Conservation (phyloP, 306 rosid genomes). For the Gastrolobium bilobum region DNA sequence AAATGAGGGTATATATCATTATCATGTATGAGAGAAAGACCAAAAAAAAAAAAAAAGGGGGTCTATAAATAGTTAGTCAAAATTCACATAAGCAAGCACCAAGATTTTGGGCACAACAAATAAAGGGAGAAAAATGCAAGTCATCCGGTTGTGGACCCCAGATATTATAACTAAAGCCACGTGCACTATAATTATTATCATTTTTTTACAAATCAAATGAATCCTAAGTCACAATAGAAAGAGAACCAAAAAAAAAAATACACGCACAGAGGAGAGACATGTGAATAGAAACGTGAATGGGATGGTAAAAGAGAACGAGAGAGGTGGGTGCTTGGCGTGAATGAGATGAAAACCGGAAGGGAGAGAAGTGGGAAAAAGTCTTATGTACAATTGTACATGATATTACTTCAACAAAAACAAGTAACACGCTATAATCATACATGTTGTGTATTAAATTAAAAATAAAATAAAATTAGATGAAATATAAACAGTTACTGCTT, state of each 20-base stretch:
- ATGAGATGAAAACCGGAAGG: constrained; percentile 43
- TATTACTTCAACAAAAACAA: no score
- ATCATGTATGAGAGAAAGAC: constrained; percentile 39
- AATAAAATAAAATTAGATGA: no score
- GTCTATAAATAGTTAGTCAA: constrained; percentile 64
- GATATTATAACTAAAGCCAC: constrained; percentile 48
- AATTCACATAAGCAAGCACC: constrained; percentile 42
- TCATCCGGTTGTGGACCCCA: constrained; percentile 54
- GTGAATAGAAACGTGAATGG: constrained; percentile 54
- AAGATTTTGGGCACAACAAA: constrained; percentile 54
- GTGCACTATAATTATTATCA: constrained; percentile 42
- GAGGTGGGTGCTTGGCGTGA: constrained; percentile 76
- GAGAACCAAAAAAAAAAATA: neutral
- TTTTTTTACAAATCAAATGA: constrained; percentile 32
- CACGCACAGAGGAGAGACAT: constrained; percentile 33
- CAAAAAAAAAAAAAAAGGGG: constrained; percentile 36
- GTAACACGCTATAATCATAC: no score
- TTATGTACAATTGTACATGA: no score
- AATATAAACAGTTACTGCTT: no score
- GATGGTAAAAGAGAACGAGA: constrained; percentile 34
- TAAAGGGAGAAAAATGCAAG: constrained; percentile 36
- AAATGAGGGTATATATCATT: constrained; percentile 45
- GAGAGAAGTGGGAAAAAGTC: neutral
- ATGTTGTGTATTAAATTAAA: no score
- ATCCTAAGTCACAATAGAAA: constrained; percentile 22